A percentile compares a stretch with the other conserved stretches of the same genome.
Conservation (phyloP, 2,329 filamentous ascomycete genomes). For the Cercospora zeae-maydis region DNA sequence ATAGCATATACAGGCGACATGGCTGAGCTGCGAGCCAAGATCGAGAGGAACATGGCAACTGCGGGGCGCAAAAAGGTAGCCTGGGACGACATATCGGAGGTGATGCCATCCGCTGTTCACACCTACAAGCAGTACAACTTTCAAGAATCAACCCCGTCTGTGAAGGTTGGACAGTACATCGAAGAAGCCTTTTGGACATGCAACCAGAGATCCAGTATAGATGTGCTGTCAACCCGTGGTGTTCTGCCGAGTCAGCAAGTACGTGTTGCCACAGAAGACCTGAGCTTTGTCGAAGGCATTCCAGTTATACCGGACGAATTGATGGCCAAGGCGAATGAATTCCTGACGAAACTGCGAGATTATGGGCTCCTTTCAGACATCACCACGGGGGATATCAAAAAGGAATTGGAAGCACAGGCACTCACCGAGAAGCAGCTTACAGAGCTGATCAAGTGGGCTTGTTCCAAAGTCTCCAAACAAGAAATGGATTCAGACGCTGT, state of each 20-base stretch:
- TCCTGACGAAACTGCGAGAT: slow-evolving; percentile 75
- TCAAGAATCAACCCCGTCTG: slow-evolving; percentile 82
- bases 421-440: slow-evolving; percentile 72
- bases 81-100: slow-evolving; percentile 60
- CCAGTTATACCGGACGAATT: slow-evolving; percentile 78
- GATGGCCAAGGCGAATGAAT: slow-evolving; percentile 61
- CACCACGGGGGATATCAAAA: slow-evolving; percentile 78
- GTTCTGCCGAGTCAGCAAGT: slow-evolving; percentile 81
- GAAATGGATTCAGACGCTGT: slow-evolving; percentile 69
- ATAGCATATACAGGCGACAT: slow-evolving; percentile 88
- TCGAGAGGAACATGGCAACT: slow-evolving; percentile 40
- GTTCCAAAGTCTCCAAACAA: slow-evolving; percentile 65
- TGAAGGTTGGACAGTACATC: slow-evolving; percentile 77
- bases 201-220: slow-evolving; percentile 75
- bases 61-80: slow-evolving; percentile 48
- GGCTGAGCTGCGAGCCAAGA: slow-evolving; percentile 61
- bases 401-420: slow-evolving; percentile 77
- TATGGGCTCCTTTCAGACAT: slow-evolving; percentile 85
- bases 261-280: slow-evolving; percentile 66
- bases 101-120: slow-evolving; percentile 76
- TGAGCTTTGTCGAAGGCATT: slow-evolving; percentile 82
- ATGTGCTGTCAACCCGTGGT: slow-evolving; percentile 83
- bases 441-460: slow-evolving; percentile 81
- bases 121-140: slow-evolving; percentile 85
- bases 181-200: slow-evolving; percentile 97